Base-by-base conservation (phyloP, 768 basidiomycete species). In the Galerina marginata region DNA sequence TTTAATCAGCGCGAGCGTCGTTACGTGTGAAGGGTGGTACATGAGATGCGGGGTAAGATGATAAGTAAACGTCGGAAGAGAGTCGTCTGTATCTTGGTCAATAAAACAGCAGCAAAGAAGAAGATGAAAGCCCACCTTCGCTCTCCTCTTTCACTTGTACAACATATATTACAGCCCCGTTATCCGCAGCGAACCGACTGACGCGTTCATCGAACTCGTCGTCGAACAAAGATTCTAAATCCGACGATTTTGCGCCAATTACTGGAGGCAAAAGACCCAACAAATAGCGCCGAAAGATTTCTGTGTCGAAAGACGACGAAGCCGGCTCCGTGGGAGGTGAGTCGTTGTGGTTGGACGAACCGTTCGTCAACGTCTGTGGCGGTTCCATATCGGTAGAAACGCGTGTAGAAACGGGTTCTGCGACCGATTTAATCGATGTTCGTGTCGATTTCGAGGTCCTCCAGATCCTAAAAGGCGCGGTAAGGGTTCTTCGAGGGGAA, bases 1-100 rank as follows among this genome's bases (percentile, higher is more conserved):
- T 75, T 99, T 99, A 80, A 99, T 98, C 72, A 99, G 83, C 25
- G 96, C 95, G 48, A 99, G 85, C 0, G 95, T 96, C 16, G 90
- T 92, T 55, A 88, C 80, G 76, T 92, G 87, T 43, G 88, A 84
- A 6, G 91, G 77, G 46, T 94, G 87, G 77, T 97, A 91, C n/a
- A 83, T 80, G 57, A 98, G 82, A 62, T 91, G 84, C 29, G 90
- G 75, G 11, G 89, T 87, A 40, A 93, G 80, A 29, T 83, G 80
- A 73, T 92, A 93, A 49, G 80, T 76, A 71, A 86, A 88, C 14
- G 80, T 82, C n/a, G 84, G 82, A 42, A 82, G 79, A 36, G 77
- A 77, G 61, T 92, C 91, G 71, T 92, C 91, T 92, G 69, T 54
- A 23, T 11, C 29, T 33, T 2, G 29, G 4, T 33, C 29, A 33